phyloP scores from a whole-genome alignment of 352 stramenopile species.

The Pythium plurisporium region DNA sequence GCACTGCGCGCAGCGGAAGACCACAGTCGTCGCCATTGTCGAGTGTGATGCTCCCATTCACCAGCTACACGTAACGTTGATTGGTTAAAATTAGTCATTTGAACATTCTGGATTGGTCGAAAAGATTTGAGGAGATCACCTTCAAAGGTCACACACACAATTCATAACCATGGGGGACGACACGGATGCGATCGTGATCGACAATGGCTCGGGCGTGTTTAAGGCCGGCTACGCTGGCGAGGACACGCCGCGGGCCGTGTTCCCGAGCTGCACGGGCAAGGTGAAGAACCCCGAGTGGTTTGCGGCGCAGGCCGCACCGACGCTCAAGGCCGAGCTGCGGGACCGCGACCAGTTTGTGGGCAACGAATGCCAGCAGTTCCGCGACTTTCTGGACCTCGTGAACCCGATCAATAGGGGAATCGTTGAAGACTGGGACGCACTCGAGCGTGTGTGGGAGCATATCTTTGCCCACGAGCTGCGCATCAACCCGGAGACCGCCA shows the following conservation, averaged over 20 bases:
- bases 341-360: slow-evolving; percentile 74
- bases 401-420: slow-evolving; percentile 76
- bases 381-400: slow-evolving; percentile 60
- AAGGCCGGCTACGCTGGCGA: slow-evolving; percentile 86
- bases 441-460: slow-evolving; percentile 86
- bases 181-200: slow-evolving; percentile 80
- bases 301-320: slow-evolving; percentile 41
- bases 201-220: slow-evolving; percentile 78
- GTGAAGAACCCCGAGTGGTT: slow-evolving; percentile 85
- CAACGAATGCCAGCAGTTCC: slow-evolving; percentile 55
- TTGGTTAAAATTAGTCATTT: too few relatives aligned
- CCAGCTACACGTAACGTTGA: too few relatives aligned
- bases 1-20: slow-evolving; percentile 19
- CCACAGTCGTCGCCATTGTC: too few relatives aligned
- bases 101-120: slow-evolving; percentile 8
- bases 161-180: slow-evolving; percentile 18
- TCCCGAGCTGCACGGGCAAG: slow-evolving; percentile 57
- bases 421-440: slow-evolving; percentile 79
- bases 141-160: slow-evolving; percentile 28
- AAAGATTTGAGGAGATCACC: slow-evolving; percentile 1
- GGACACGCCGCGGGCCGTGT: slow-evolving; percentile 73
- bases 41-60: too few relatives aligned
- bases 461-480: slow-evolving; percentile 75
- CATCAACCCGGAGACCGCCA: slow-evolving; percentile 68
- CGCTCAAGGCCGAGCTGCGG: slow-evolving; percentile 57